These are phyloP conservation scores for Blastocystis sp. DNA, from an alignment of 352 stramenopile species.

Conservation along the genomic window DNA sequence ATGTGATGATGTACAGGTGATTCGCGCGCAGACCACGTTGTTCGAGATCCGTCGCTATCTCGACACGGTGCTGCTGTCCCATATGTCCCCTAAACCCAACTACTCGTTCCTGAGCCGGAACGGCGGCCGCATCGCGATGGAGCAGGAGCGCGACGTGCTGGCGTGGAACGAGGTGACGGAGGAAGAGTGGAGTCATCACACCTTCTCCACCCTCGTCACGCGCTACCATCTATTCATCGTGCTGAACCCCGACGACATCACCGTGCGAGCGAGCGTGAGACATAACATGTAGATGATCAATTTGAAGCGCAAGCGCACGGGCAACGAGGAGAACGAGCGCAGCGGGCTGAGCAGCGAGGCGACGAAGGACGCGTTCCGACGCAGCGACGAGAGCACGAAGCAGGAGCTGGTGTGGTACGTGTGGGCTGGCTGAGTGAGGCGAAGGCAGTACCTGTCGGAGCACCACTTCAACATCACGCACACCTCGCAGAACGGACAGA, in stretches of 20 bases:
- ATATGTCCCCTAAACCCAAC: neutral
- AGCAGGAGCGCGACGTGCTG: slow-evolving; percentile 22
- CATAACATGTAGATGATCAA: slow-evolving; percentile 30
- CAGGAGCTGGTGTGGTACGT: slow-evolving; percentile 40
- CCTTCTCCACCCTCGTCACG: slow-evolving; percentile 49
- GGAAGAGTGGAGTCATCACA: slow-evolving; percentile 64
- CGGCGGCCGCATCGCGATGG: neutral
- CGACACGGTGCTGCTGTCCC: neutral
- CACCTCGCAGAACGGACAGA: neutral
- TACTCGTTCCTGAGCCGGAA: slow-evolving; percentile 29
- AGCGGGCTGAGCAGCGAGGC: neutral
- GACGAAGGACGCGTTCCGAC: neutral
- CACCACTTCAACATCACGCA: slow-evolving; percentile 51
- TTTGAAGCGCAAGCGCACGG: slow-evolving; percentile 43
- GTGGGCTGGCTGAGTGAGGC: neutral
- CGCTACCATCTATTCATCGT: slow-evolving; percentile 66
- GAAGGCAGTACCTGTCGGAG: slow-evolving; percentile 18
- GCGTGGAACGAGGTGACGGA: slow-evolving; percentile 51
- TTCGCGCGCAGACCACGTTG: slow-evolving; percentile 25
- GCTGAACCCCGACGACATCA: slow-evolving; percentile 21
- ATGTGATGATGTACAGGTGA: neutral
- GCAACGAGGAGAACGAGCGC: neutral
- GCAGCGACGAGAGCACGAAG: neutral
- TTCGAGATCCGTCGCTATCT: slow-evolving; percentile 26
- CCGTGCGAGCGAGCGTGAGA: neutral